phyloP scores from a whole-genome alignment of 2,329 filamentous ascomycete genomes.

The Colletotrichum phormii region DNA sequence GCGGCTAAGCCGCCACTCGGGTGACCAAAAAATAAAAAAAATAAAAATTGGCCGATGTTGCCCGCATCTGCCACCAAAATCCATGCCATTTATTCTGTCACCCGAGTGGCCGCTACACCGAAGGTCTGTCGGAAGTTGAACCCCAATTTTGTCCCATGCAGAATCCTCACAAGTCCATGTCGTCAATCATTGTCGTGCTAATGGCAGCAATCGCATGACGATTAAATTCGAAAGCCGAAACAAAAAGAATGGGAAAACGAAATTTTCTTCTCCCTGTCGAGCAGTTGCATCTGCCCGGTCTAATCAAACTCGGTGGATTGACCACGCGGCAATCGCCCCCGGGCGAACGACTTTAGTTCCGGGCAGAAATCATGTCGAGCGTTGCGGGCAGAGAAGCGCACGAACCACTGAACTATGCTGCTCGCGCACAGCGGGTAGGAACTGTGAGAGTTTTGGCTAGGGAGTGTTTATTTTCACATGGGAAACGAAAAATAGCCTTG shows the following conservation, averaged over 20 bases:
- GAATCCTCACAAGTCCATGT: too few species aligned
- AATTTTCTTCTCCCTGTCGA: not conserved
- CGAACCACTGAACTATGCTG: not conserved
- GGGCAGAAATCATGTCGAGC: too few species aligned
- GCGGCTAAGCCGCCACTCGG: too few species aligned
- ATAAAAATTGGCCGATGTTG: too few species aligned
- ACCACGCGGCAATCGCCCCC: not conserved
- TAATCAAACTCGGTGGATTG: not conserved
- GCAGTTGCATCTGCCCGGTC: not conserved
- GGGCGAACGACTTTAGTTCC: too few species aligned
- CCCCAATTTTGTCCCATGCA: too few species aligned
- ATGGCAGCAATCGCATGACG: not conserved
- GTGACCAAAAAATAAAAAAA: too few species aligned
- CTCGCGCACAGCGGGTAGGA: not conserved
- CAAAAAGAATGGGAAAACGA: not conserved
- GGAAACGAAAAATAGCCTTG: not conserved
- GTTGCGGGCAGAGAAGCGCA: not conserved
- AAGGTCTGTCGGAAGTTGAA: too few species aligned
- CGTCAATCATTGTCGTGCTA: too few species aligned
- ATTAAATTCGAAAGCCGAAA: not conserved
- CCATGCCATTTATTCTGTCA: too few species aligned
- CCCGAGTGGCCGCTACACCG: too few species aligned
- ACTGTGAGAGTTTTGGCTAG: not conserved
- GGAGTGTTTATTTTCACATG: not conserved
- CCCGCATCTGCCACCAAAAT: too few species aligned